Percentiles rank a stretch among this genome's conserved stretches.
phyloP scores from a whole-genome alignment of 2,329 filamentous ascomycete genomes.

The Harringtonia aguacate region DNA sequence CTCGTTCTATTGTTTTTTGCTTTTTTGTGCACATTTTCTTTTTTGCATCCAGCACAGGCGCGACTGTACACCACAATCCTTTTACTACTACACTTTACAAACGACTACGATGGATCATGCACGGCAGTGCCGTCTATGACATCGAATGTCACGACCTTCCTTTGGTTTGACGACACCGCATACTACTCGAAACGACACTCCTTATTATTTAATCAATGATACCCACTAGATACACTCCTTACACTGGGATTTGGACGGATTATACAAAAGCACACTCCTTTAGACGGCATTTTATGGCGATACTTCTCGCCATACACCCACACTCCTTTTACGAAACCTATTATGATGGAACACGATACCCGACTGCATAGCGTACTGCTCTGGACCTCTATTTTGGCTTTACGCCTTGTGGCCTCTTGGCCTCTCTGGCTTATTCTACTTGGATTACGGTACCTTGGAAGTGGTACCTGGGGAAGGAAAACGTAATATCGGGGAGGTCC shows the following conservation, averaged over 20 bases:
- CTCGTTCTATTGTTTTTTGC: slow-evolving; percentile 12
- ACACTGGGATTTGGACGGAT: slow-evolving; percentile 12
- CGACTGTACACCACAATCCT: slow-evolving; percentile 10
- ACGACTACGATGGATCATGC: slow-evolving; percentile 6
- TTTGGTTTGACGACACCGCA: slow-evolving; percentile 13
- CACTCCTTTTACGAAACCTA: slow-evolving; percentile 31
- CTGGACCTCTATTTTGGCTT: slow-evolving; percentile 21
- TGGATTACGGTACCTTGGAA: not conserved
- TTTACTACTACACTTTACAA: not conserved
- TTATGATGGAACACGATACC: slow-evolving; percentile 29
- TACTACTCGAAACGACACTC: slow-evolving; percentile 17
- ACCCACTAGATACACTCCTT: slow-evolving; percentile 37
- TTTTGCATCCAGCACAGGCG: slow-evolving; percentile 13
- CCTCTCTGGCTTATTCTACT: slow-evolving; percentile 9
- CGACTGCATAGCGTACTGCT: slow-evolving; percentile 40
- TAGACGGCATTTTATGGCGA: slow-evolving; percentile 21
- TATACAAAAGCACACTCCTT: slow-evolving; percentile 22
- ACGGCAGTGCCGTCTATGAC: slow-evolving; percentile 8
- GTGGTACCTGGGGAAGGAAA: not conserved
- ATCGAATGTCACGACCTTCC: slow-evolving; percentile 21
- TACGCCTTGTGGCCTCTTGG: slow-evolving; percentile 5
- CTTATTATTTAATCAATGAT: slow-evolving; percentile 22
- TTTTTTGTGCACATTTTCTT: not conserved
- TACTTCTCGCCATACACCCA: slow-evolving; percentile 20
- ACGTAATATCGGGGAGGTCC: not conserved